Evolutionary conservation across 352 stramenopile species (phyloP).

Genomic region (Poterioochromonas sp.): DNA sequence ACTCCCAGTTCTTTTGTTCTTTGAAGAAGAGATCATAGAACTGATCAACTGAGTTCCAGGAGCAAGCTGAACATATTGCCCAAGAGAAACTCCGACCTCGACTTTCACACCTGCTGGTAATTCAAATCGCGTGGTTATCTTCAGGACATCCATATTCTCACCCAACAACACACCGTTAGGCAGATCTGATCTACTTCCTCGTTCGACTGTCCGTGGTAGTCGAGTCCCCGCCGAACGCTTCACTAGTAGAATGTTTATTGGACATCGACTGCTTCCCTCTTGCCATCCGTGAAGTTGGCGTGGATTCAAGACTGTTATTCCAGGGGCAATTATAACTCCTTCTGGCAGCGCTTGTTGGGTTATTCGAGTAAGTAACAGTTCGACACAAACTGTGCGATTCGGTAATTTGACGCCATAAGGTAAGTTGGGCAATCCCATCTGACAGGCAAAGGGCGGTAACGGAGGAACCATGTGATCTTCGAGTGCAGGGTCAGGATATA

Average conservation of each 20-base stretch:
- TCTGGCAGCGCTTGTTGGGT: background rate
- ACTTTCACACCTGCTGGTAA: constrained; percentile 9
- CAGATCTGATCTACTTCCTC: background rate
- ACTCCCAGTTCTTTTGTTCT: background rate
- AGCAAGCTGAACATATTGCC: background rate
- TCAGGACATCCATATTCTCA: background rate
- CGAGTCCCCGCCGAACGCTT: background rate
- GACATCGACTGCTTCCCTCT: background rate
- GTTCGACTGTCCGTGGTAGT: background rate
- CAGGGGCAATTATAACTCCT: background rate
- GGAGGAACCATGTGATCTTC: background rate
- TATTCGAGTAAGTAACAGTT: background rate
- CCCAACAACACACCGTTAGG: background rate
- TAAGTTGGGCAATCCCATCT: background rate
- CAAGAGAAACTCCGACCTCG: background rate
- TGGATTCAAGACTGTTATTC: constrained; percentile 16
- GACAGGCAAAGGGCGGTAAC: background rate
- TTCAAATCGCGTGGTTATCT: background rate
- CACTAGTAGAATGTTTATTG: background rate
- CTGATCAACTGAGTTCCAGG: background rate
- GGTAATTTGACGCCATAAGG: constrained; percentile 15
- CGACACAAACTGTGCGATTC: background rate
- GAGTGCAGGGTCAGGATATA: constrained; percentile 8
- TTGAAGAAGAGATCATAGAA: background rate
- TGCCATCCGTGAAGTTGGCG: background rate